phyloP scores from a whole-genome alignment of 108 stramenopile species.

The Epipyxis sp. region DNA sequence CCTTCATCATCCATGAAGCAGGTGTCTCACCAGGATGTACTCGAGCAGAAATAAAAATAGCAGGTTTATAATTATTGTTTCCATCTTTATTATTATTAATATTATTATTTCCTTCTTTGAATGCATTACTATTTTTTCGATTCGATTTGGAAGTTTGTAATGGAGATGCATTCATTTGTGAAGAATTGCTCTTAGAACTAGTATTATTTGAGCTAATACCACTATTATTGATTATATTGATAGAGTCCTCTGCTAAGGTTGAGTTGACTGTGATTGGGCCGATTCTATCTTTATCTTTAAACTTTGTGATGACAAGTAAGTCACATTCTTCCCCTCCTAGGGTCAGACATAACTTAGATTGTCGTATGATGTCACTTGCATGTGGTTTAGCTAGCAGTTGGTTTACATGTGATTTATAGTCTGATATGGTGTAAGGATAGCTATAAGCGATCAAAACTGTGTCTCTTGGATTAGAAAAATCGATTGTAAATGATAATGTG shows the following conservation, averaged over 20 bases:
- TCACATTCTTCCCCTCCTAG: conserved; percentile 61
- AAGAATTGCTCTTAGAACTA: not conserved
- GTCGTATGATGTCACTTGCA: conserved; percentile 13
- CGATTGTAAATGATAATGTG: conserved; percentile 48
- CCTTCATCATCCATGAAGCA: conserved; percentile 58
- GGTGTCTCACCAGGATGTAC: conserved; percentile 58
- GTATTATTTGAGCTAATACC: not conserved
- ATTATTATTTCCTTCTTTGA: too few relatives aligned
- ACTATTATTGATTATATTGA: too few relatives aligned
- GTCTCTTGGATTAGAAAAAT: conserved; percentile 46
- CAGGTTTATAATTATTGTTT: too few relatives aligned
- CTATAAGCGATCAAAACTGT: conserved; percentile 57
- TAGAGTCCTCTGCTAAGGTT: not conserved
- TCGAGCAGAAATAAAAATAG: conserved; percentile 47
- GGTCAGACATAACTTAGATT: conserved; percentile 47
- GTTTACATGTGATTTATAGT: conserved; percentile 37
- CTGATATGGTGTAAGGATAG: conserved; percentile 60
- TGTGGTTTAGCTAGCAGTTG: not conserved
- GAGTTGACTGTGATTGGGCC: not conserved
- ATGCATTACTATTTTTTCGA: too few relatives aligned
- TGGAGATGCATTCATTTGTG: not conserved
- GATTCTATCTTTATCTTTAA: not conserved
- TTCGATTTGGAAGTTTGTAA: too few relatives aligned
- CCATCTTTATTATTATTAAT: too few relatives aligned
- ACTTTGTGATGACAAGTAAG: conserved; percentile 57